A percentile compares a stretch with the other conserved stretches of the same genome.
These are phyloP conservation scores for Aspergillus melleus DNA, from an alignment of 2,329 filamentous ascomycete genomes.

Conservation along the genomic window DNA sequence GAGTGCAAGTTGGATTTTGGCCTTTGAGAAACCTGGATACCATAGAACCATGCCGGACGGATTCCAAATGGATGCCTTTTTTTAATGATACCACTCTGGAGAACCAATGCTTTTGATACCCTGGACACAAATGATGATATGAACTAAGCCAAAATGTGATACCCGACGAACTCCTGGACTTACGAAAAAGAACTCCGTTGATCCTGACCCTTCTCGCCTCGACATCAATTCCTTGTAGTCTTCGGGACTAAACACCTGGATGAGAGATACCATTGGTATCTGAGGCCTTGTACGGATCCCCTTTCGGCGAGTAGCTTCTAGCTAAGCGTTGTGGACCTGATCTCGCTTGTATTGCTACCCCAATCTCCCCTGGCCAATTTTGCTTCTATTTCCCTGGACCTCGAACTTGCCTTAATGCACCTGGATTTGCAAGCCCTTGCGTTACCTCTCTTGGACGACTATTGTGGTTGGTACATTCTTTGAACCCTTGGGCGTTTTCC, in stretches of 20 bases:
- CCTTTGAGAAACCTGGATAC: slow-evolving; percentile 8
- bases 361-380: slow-evolving; percentile 4
- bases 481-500: not conserved
- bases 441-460: not conserved
- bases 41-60: slow-evolving; percentile 1
- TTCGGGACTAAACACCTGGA: not conserved
- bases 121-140: not conserved
- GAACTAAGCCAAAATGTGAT: not conserved
- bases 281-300: not conserved
- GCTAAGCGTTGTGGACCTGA: slow-evolving; percentile 4
- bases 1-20: slow-evolving; percentile 24
- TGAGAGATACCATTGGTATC: slow-evolving; percentile 1
- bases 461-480: slow-evolving; percentile 11
- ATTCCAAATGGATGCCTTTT: not conserved
- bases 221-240: slow-evolving; percentile 2
- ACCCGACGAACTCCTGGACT: not conserved
- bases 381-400: slow-evolving; percentile 7
- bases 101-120: not conserved
- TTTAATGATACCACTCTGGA: not conserved
- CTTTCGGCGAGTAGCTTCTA: slow-evolving; percentile 3
- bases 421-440: not conserved
- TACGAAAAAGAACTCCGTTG: not conserved
- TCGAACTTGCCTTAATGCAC: not conserved
- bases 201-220: not conserved
- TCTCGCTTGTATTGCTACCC: slow-evolving; percentile 2